A percentile compares a stretch with the other conserved stretches of the same genome.
Evolutionary conservation across 495 filamentous ascomycete genomes (phyloP).

Genomic region (Neurospora pannonica): DNA sequence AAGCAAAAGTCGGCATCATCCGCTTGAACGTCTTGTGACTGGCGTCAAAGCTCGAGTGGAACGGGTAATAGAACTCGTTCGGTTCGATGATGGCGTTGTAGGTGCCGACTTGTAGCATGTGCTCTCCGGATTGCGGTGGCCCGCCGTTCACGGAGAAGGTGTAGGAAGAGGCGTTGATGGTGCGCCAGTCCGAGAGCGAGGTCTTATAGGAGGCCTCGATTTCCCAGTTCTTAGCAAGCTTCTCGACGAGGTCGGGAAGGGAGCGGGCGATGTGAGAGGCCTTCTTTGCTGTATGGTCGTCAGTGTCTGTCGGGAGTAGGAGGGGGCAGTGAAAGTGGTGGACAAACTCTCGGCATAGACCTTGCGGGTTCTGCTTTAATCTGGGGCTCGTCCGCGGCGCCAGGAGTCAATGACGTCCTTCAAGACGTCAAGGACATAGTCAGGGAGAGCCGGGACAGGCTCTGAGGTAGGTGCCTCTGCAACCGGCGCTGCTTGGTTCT

Average conservation of each 20-base stretch:
- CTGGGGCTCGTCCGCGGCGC: constrained; percentile 49
- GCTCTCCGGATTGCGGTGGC: constrained; percentile 42
- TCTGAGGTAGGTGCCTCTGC: not conserved
- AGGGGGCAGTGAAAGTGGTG: not conserved
- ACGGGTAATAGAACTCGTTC: constrained; percentile 53
- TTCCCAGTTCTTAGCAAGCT: constrained; percentile 66
- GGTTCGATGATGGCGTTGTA: constrained; percentile 57
- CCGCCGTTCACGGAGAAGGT: constrained; percentile 54
- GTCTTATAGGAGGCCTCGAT: constrained; percentile 60
- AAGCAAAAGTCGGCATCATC: constrained; percentile 62
- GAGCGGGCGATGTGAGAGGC: constrained; percentile 43
- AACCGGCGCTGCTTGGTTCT: not conserved
- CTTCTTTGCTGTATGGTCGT: constrained; percentile 39
- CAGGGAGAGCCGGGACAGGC: constrained; percentile 26
- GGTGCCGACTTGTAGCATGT: constrained; percentile 58
- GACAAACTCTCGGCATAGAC: constrained; percentile 42
- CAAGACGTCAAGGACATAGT: constrained; percentile 52
- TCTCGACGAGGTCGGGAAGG: constrained; percentile 51
- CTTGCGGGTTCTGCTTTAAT: constrained; percentile 51
- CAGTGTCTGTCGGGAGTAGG: not conserved
- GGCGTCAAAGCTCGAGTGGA: constrained; percentile 44
- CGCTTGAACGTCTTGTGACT: constrained; percentile 60
- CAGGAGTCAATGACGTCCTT: constrained; percentile 43
- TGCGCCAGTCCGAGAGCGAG: constrained; percentile 51
- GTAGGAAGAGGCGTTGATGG: constrained; percentile 47